phyloP scores from a whole-genome alignment of 768 basidiomycete species.

The Suillus decipiens region DNA sequence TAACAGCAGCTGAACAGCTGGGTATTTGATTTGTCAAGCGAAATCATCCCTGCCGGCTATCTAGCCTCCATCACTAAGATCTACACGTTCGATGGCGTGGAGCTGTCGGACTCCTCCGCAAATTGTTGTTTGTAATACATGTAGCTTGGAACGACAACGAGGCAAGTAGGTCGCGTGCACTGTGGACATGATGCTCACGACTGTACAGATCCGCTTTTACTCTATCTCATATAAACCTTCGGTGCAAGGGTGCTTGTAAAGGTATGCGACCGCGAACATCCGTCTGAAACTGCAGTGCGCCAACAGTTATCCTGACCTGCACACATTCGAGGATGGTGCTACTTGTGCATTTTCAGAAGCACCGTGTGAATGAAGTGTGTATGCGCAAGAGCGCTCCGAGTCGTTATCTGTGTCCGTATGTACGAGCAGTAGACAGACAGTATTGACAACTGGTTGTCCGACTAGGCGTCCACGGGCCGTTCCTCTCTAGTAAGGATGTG shows the following conservation, averaged over 20 bases:
- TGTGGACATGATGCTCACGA: not conserved
- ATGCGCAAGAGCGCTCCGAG: not conserved
- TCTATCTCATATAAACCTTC: not conserved
- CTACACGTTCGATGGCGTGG: not conserved
- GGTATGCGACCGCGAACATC: not conserved
- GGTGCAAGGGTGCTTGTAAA: not conserved
- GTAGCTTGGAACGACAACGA: not conserved
- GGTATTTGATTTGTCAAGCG: not conserved
- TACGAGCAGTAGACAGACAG: not conserved
- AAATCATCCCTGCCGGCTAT: not conserved
- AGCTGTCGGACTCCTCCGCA: not conserved
- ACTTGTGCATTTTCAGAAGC: not conserved
- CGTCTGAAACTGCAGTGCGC: too few relatives aligned
- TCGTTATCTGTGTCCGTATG: not conserved
- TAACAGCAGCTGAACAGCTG: not conserved
- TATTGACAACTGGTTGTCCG: not conserved
- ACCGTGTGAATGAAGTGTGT: not conserved
- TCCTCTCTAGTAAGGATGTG: not conserved
- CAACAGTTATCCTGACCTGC: not conserved
- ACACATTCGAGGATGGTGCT: not conserved
- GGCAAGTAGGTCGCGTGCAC: not conserved
- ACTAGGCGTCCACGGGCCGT: not conserved
- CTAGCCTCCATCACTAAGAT: not conserved
- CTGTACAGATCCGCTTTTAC: not conserved
- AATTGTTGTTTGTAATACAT: not conserved